These are phyloP conservation scores for Eutypa lata DNA, from an alignment of 2,329 filamentous ascomycete genomes.

Conservation along the genomic window DNA sequence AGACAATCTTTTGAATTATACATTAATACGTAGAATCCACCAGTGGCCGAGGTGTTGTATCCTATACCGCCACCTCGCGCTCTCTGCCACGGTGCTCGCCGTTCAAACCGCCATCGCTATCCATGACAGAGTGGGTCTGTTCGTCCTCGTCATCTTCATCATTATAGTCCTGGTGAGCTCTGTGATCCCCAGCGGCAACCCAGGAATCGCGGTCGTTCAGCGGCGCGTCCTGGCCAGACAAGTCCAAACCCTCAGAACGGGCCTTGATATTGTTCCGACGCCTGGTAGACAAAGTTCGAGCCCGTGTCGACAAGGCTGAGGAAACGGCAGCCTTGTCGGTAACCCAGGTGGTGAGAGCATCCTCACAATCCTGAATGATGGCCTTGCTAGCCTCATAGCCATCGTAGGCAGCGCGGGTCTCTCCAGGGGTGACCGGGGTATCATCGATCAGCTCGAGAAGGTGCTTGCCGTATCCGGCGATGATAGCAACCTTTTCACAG, in stretches of 20 bases:
- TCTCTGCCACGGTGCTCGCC: constrained; percentile 44
- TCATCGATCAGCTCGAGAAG: constrained; percentile 96
- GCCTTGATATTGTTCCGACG: constrained; percentile 69
- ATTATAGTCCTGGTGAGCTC: constrained; percentile 45
- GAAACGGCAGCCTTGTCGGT: constrained; percentile 83
- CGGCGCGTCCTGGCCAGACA: constrained; percentile 78
- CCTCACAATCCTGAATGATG: constrained; percentile 99
- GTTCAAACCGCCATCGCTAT: constrained; percentile 51
- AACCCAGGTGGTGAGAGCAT: constrained; percentile 96
- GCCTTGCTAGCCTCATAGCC: constrained; percentile 98
- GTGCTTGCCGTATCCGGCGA: constrained; percentile 96
- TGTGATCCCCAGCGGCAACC: constrained; percentile 68
- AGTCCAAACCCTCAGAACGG: constrained; percentile 70
- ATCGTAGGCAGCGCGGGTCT: constrained; percentile 93
- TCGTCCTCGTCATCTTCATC: constrained; percentile 67
- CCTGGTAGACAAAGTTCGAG: constrained; percentile 83
- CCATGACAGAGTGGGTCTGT: constrained; percentile 50
- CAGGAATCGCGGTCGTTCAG: constrained; percentile 79
- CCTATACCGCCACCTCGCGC: constrained; percentile 17
- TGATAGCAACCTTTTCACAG: constrained; percentile 96
- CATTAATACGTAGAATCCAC: constrained; percentile 19
- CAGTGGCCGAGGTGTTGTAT: not conserved
- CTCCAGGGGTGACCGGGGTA: constrained; percentile 92
- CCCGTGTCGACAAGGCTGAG: constrained; percentile 81
- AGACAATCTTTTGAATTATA: constrained; percentile 23